Conservation (phyloP, 352 stramenopile genomes). For the Globisporangium nagaii region DNA sequence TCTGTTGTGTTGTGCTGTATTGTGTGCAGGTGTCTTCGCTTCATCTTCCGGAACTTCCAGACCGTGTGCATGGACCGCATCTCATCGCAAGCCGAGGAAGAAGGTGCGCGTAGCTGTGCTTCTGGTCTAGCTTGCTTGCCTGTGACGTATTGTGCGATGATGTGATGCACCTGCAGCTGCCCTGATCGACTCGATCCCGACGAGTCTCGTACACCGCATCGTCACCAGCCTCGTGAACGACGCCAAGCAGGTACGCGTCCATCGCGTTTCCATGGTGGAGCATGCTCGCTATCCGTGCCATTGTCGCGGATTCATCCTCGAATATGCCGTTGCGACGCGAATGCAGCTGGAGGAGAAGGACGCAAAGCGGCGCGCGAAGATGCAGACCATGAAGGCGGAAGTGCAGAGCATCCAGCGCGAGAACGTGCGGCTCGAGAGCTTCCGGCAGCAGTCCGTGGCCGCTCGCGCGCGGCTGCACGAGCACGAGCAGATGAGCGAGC, state of each 20-base stretch:
- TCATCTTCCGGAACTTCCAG: slow-evolving; percentile 68
- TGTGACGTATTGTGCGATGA: no score
- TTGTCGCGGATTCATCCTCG: no score
- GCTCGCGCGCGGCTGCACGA: slow-evolving; percentile 27
- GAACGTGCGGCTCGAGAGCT: slow-evolving; percentile 28
- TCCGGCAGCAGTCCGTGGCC: slow-evolving; percentile 20
- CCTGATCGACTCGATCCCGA: slow-evolving; percentile 61
- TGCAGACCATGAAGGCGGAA: slow-evolving; percentile 26
- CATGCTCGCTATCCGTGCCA: no score
- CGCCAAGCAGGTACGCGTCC: slow-evolving; percentile 57
- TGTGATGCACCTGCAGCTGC: slow-evolving; percentile 24
- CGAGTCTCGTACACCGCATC: slow-evolving; percentile 58
- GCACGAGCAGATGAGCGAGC: slow-evolving; percentile 22
- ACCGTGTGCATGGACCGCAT: slow-evolving; percentile 65
- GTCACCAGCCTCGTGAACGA: slow-evolving; percentile 56
- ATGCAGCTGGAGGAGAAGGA: slow-evolving; percentile 37
- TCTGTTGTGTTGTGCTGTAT: neutral
- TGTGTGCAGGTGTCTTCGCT: slow-evolving; percentile 41
- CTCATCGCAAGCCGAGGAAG: slow-evolving; percentile 39
- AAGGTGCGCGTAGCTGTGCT: slow-evolving; percentile 43
- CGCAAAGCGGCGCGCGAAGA: slow-evolving; percentile 22
- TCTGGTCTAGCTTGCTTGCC: no score
- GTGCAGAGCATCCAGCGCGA: slow-evolving; percentile 18
- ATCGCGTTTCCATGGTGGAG: no score
- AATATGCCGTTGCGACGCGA: neutral